Conservation (phyloP, 768 basidiomycete genomes). For the Amanita polypyramis region DNA sequence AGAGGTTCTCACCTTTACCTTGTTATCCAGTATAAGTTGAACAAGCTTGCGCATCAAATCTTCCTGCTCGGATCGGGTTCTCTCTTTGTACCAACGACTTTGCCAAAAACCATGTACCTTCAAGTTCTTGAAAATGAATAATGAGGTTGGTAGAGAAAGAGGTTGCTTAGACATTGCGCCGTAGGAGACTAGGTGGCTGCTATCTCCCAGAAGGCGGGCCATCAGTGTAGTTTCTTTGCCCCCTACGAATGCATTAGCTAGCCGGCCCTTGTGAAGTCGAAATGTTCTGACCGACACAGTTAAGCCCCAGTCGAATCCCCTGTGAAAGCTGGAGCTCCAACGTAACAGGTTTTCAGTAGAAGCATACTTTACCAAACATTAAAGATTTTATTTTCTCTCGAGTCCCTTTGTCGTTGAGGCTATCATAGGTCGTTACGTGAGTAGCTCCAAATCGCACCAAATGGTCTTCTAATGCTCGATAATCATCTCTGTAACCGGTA, state of each 20-base stretch:
- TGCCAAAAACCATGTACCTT: slow-evolving; percentile 75
- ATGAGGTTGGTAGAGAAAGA: slow-evolving; percentile 61
- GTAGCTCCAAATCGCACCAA: slow-evolving; percentile 60
- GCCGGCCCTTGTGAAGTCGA: not conserved
- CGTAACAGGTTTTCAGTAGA: no score
- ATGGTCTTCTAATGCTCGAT: slow-evolving; percentile 36
- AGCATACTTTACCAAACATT: slow-evolving; percentile 49
- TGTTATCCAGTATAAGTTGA: slow-evolving; percentile 40
- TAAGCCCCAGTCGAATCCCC: slow-evolving; percentile 37
- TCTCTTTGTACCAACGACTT: slow-evolving; percentile 52
- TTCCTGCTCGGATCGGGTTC: slow-evolving; percentile 37
- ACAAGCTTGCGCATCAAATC: slow-evolving; percentile 40
- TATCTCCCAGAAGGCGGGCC: slow-evolving; percentile 52
- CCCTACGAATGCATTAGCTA: slow-evolving; percentile 17
- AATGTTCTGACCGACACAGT: slow-evolving; percentile 31
- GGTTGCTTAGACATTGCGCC: slow-evolving; percentile 88
- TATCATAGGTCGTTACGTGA: slow-evolving; percentile 70
- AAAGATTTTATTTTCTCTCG: slow-evolving; percentile 47
- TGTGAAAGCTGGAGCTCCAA: slow-evolving; percentile 12
- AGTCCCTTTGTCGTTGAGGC: slow-evolving; percentile 48
- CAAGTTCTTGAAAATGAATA: slow-evolving; percentile 81
- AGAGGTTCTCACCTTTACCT: slow-evolving; percentile 25
- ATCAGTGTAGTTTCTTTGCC: slow-evolving; percentile 62
- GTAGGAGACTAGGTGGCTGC: slow-evolving; percentile 75
- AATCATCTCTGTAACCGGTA: slow-evolving; percentile 32